Percentiles rank a stretch among this genome's conserved stretches.
Evolutionary conservation across 148 eudicot species (phyloP).

Genomic region (Pharnaceum exiguum): DNA sequence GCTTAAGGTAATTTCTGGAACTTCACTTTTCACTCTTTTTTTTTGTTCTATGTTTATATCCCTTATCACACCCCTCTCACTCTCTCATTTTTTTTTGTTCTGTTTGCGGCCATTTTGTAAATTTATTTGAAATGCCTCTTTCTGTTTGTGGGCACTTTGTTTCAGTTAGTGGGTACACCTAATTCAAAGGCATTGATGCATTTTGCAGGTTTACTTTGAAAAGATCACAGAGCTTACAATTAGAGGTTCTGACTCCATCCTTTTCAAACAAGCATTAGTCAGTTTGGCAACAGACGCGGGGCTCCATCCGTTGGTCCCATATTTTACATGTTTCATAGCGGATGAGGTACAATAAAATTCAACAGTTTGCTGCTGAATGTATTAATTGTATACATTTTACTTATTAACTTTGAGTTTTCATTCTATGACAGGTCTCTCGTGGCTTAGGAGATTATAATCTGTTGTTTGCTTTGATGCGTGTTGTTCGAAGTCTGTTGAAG

Average conservation of each 20-base stretch:
- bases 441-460: slow-evolving; percentile 57
- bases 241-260: slow-evolving; percentile 48
- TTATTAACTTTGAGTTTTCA: slow-evolving; percentile 5
- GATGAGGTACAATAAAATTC: slow-evolving; percentile 48
- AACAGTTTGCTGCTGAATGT: background rate
- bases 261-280: slow-evolving; percentile 67
- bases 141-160: background rate
- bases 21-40: background rate
- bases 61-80: no score
- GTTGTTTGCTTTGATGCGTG: slow-evolving; percentile 72
- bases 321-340: slow-evolving; percentile 61
- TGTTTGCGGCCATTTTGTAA: no score
- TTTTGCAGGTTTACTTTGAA: slow-evolving; percentile 59
- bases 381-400: background rate
- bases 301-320: slow-evolving; percentile 71
- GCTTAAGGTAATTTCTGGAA: slow-evolving; percentile 48
- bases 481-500: slow-evolving; percentile 65
- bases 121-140: background rate
- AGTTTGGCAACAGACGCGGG: slow-evolving; percentile 82
- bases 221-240: slow-evolving; percentile 63
- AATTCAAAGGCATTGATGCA: background rate
- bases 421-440: slow-evolving; percentile 54
- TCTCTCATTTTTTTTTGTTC: no score
- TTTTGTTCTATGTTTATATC: background rate
- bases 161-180: slow-evolving; percentile 1